A percentile compares a stretch with the other conserved stretches of the same genome.
phyloP scores from a whole-genome alignment of 2,329 filamentous ascomycete species.

The Akanthomyces lecanii region DNA sequence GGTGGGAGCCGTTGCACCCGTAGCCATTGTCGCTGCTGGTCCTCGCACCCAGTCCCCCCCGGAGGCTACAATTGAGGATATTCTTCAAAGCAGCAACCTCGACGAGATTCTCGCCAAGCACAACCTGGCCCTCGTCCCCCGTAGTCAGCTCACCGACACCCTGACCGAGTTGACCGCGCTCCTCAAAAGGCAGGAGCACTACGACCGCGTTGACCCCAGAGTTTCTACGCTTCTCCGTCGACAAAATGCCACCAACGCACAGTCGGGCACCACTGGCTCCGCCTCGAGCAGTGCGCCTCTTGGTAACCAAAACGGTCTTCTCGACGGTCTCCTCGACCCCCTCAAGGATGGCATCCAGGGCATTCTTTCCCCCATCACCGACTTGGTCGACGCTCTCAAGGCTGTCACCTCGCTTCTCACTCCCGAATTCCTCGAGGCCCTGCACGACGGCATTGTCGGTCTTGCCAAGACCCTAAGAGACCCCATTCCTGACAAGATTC shows the following conservation, averaged over 20 bases:
- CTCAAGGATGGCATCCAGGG: conserved; percentile 14
- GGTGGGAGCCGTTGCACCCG: conserved; percentile 31
- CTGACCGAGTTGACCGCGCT: conserved; percentile 39
- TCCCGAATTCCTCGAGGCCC: conserved; percentile 36
- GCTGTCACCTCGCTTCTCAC: conserved; percentile 31
- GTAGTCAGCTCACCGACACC: conserved; percentile 43
- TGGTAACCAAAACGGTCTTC: conserved; percentile 14
- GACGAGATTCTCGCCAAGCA: conserved; percentile 40
- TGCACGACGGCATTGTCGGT: conserved; percentile 40
- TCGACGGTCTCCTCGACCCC: conserved; percentile 25
- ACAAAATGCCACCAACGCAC: conserved; percentile 18
- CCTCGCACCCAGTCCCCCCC: conserved; percentile 25
- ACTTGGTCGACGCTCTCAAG: conserved; percentile 28
- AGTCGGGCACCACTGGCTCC: not conserved
- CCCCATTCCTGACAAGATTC: conserved; percentile 31
- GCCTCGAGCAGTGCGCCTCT: not conserved
- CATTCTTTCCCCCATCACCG: conserved; percentile 24
- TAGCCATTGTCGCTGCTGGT: conserved; percentile 29
- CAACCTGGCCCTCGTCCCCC: conserved; percentile 41
- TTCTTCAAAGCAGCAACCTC: conserved; percentile 40
- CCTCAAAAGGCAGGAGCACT: conserved; percentile 31
- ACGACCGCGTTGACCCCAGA: conserved; percentile 14
- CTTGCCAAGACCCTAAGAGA: conserved; percentile 32
- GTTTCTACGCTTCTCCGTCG: conserved; percentile 7
- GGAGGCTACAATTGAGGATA: conserved; percentile 37